These are phyloP conservation scores for Murraya paniculata DNA, from an alignment of 345 rosid species.

Conservation along the genomic window DNA sequence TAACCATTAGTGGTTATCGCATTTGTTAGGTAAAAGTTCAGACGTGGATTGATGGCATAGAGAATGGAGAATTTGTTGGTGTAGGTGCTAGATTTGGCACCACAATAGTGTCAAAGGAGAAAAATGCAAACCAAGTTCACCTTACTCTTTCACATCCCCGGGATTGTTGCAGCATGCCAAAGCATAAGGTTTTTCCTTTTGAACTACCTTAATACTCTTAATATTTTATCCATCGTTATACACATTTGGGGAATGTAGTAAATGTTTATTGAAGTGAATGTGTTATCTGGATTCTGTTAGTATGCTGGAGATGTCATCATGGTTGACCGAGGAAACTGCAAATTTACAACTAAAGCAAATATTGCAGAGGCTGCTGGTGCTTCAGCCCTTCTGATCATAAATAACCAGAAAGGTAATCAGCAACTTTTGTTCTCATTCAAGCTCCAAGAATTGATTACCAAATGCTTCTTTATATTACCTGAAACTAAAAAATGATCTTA, in stretches of 20 bases:
- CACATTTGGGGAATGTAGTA: background rate
- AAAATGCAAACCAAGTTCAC: constrained; percentile 71
- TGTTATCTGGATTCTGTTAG: constrained; percentile 40
- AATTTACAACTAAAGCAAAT: constrained; percentile 84
- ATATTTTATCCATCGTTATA: background rate
- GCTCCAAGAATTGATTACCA: background rate
- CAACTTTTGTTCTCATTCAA: constrained; percentile 9
- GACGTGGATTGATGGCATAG: constrained; percentile 80
- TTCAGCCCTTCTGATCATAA: constrained; percentile 85
- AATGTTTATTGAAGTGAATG: constrained; percentile 11
- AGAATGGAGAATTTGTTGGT: constrained; percentile 86
- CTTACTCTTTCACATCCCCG: constrained; percentile 82
- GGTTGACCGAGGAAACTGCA: constrained; percentile 93
- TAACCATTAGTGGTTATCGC: background rate
- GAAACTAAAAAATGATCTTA: background rate
- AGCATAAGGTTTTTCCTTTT: constrained; percentile 54
- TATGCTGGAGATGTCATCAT: constrained; percentile 72
- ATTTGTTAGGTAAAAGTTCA: constrained; percentile 86
- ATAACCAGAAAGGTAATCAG: constrained; percentile 76
- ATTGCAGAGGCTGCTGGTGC: constrained; percentile 89
- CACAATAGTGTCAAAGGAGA: constrained; percentile 85
- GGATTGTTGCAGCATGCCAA: constrained; percentile 70
- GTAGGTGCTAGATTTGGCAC: constrained; percentile 96
- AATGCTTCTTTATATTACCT: background rate
- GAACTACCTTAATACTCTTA: background rate